Percentiles rank a stretch among this genome's conserved stretches.
These are phyloP conservation scores for Yamadazyma blattariae DNA, from an alignment of 1,139 yeast species.

Conservation along the genomic window DNA sequence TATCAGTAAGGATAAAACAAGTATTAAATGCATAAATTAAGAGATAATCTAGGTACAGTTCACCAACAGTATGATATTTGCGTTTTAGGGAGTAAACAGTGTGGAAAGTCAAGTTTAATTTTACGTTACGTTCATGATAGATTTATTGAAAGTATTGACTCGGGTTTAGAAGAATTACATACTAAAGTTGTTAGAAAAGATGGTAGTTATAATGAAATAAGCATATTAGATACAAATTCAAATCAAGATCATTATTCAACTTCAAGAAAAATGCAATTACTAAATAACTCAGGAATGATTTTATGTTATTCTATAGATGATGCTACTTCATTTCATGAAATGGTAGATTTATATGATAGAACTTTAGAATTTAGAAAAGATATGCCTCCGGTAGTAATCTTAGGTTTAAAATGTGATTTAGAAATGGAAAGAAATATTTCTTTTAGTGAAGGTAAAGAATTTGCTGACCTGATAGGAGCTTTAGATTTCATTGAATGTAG, in stretches of 20 bases:
- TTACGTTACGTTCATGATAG: conserved; percentile 22
- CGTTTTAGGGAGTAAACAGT: conserved; percentile 26
- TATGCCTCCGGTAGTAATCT: conserved; percentile 30
- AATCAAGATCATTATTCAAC: conserved; percentile 26
- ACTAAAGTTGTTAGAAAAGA: conserved; percentile 21
- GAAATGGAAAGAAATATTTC: conserved; percentile 24
- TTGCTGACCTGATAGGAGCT: conserved; percentile 28
- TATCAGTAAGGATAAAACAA: too few species aligned
- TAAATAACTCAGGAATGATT: conserved; percentile 28
- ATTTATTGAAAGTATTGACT: conserved; percentile 20
- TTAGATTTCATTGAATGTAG: conserved; percentile 30
- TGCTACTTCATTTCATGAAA: conserved; percentile 23
- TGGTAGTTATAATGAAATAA: conserved; percentile 20
- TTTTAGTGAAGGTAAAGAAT: conserved; percentile 25
- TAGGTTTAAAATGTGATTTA: conserved; percentile 32
- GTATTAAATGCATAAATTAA: conserved; percentile 5
- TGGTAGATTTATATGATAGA: conserved; percentile 26
- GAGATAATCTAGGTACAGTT: conserved; percentile 21
- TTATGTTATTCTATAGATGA: conserved; percentile 31
- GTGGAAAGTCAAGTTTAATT: conserved; percentile 32
- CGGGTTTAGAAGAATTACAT: conserved; percentile 28
- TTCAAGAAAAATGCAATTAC: conserved; percentile 25
- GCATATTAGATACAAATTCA: conserved; percentile 27
- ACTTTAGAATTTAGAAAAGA: conserved; percentile 17
- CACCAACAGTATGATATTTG: conserved; percentile 30